Percentiles rank a stretch among this genome's conserved stretches.
Conservation (phyloP, 108 stramenopile species). For the Conticribra guillardii region DNA sequence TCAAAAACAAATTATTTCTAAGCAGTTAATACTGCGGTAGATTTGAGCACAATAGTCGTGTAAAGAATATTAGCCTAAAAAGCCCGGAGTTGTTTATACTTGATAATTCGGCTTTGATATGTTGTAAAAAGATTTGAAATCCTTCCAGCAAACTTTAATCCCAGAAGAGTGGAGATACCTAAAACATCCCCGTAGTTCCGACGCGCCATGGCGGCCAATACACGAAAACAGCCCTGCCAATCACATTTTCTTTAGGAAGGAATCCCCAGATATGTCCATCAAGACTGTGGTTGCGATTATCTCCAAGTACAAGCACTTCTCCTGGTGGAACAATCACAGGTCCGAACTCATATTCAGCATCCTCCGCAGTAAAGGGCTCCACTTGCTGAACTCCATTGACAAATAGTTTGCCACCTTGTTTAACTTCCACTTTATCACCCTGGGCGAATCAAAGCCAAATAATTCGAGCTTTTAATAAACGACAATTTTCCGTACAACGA, state of each 20-base stretch:
- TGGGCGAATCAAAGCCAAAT: constrained; percentile 12
- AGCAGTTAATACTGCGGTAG: too few relatives aligned
- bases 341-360: constrained; percentile 86
- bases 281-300: constrained; percentile 92
- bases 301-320: constrained; percentile 87
- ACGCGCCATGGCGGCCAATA: constrained; percentile 94
- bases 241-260: constrained; percentile 57
- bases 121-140: too few relatives aligned
- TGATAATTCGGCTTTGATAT: too few relatives aligned
- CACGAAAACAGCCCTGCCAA: constrained; percentile 81
- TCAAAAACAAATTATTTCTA: too few relatives aligned
- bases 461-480: too few relatives aligned
- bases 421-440: constrained; percentile 91
- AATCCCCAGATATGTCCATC: constrained; percentile 93
- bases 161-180: too few relatives aligned
- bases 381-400: constrained; percentile 90
- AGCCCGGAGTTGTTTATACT: too few relatives aligned
- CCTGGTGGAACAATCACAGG: constrained; percentile 84
- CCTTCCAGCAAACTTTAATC: too few relatives aligned
- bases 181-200: constrained; percentile 81
- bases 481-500: too few relatives aligned
- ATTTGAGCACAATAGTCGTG: too few relatives aligned
- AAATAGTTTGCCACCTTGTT: constrained; percentile 85
- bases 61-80: too few relatives aligned
- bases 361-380: constrained; percentile 90